A percentile compares a stretch with the other conserved stretches of the same genome.
phyloP scores from a whole-genome alignment of 306 rosid genomes.

The Senna siamea region DNA sequence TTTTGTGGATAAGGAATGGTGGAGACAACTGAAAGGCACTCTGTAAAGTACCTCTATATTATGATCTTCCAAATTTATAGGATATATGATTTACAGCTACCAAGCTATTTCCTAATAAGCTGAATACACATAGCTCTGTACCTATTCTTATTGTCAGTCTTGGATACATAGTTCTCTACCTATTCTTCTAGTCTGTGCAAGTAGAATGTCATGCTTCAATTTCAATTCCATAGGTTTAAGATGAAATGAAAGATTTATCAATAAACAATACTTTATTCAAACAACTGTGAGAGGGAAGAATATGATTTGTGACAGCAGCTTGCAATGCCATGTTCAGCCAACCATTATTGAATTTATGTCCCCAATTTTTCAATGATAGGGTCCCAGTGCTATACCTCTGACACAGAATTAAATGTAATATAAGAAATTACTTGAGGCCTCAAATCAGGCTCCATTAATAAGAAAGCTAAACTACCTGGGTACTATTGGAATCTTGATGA shows the following conservation, averaged over 20 bases:
- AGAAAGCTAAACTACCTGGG: conserved; percentile 68
- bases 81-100: conserved; percentile 7
- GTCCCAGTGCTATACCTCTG: conserved; percentile 29
- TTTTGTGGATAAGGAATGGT: not conserved
- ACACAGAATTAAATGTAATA: conserved; percentile 34
- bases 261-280: conserved; percentile 25
- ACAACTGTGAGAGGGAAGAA: conserved; percentile 17
- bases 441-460: conserved; percentile 23
- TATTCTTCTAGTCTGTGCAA: not conserved
- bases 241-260: conserved; percentile 9
- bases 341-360: conserved; percentile 26
- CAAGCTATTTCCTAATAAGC: conserved; percentile 13
- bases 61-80: conserved; percentile 2
- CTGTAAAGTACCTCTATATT: not conserved
- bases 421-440: conserved; percentile 21
- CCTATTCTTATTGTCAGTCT: not conserved
- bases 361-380: conserved; percentile 41
- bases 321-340: conserved; percentile 32
- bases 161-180: not conserved
- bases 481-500: conserved; percentile 58
- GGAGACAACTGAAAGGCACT: not conserved
- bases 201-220: conserved; percentile 5
- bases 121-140: not conserved
- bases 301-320: conserved; percentile 18
- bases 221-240: not conserved